Percentiles rank a stretch among this genome's conserved stretches.
Evolutionary conservation across 805 yeast species (phyloP).

Genomic region (Candida vartiovaarae): DNA sequence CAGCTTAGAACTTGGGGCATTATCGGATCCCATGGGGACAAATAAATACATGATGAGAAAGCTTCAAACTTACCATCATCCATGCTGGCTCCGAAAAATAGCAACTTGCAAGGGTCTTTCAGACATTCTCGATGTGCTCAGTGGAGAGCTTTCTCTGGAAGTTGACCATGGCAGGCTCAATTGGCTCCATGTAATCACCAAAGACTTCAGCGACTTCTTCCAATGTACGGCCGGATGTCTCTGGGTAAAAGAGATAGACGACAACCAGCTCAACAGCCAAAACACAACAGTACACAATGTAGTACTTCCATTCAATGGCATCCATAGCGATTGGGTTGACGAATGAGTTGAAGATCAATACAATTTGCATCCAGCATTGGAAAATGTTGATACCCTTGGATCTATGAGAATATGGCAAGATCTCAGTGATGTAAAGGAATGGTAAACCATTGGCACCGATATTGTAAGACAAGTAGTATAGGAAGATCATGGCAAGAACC

Average conservation of each 20-base stretch:
- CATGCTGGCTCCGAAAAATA: too few species aligned
- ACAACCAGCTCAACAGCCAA: slow-evolving; percentile 23
- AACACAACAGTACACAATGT: slow-evolving; percentile 29
- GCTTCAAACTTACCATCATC: too few species aligned
- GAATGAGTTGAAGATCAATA: slow-evolving; percentile 26
- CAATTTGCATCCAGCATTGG: slow-evolving; percentile 14
- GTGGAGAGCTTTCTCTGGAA: slow-evolving; percentile 1
- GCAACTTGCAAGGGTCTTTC: neutral
- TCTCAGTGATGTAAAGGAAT: slow-evolving; percentile 37
- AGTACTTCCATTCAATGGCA: slow-evolving; percentile 29
- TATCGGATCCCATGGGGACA: too few species aligned
- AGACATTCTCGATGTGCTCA: slow-evolving; percentile 9
- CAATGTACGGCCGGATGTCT: slow-evolving; percentile 32
- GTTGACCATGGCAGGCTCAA: slow-evolving; percentile 1
- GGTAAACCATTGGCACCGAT: slow-evolving; percentile 40
- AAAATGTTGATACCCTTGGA: slow-evolving; percentile 19
- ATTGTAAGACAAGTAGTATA: slow-evolving; percentile 34
- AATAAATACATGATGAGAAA: too few species aligned
- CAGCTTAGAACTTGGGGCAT: too few species aligned
- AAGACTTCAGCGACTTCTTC: slow-evolving; percentile 32
- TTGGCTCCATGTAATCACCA: slow-evolving; percentile 18
- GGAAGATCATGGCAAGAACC: slow-evolving; percentile 36
- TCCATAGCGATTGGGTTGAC: slow-evolving; percentile 33
- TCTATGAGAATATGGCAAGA: slow-evolving; percentile 26
- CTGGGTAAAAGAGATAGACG: slow-evolving; percentile 28